Percentiles rank a stretch among this genome's conserved stretches.
Conservation (phyloP, 306 rosid species). For the Clitoria ternatea region DNA sequence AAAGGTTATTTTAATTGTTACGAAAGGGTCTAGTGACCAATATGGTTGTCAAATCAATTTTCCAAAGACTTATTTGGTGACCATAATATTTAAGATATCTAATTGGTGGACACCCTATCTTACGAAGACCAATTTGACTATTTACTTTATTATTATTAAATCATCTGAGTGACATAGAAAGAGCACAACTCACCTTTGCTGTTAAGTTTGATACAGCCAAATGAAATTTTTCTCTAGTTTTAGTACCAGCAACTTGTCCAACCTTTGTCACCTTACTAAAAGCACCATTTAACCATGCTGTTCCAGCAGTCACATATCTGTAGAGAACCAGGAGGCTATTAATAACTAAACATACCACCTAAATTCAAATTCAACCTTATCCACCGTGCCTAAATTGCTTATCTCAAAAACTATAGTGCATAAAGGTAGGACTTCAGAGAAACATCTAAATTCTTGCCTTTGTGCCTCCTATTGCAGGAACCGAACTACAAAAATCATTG, state of each 20-base stretch:
- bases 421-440: neutral
- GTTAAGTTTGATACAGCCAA: slow-evolving; percentile 78
- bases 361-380: neutral
- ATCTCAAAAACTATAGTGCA: neutral
- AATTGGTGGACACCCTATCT: too few relatives aligned
- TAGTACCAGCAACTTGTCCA: slow-evolving; percentile 79
- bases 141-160: neutral
- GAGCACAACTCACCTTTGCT: slow-evolving; percentile 54
- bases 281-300: slow-evolving; percentile 92
- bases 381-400: neutral
- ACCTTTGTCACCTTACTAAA: slow-evolving; percentile 81
- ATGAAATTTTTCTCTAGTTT: slow-evolving; percentile 85
- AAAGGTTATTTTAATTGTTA: too few relatives aligned
- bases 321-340: slow-evolving; percentile 6
- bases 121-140: too few relatives aligned
- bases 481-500: neutral
- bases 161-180: neutral
- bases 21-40: too few relatives aligned
- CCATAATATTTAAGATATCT: too few relatives aligned
- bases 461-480: neutral
- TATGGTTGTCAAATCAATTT: too few relatives aligned
- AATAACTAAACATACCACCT: neutral
- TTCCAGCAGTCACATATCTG: slow-evolving; percentile 84
- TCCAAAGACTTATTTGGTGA: too few relatives aligned
- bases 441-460: neutral